phyloP scores from a whole-genome alignment of 2,329 filamentous ascomycete species.

The Neonectria hederae region DNA sequence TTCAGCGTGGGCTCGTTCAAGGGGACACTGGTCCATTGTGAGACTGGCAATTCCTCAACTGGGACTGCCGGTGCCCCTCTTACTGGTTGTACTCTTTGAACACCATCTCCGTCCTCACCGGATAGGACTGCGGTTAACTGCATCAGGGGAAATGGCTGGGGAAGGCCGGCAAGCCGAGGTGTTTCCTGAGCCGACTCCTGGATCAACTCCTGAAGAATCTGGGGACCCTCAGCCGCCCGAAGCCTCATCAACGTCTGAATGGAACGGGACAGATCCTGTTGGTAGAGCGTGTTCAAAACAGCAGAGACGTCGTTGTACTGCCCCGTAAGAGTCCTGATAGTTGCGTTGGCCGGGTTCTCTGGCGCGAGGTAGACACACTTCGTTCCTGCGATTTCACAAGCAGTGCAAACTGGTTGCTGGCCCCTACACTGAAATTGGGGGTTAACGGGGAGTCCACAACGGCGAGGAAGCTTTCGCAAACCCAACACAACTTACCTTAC shows the following conservation, averaged over 20 bases:
- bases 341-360: background rate
- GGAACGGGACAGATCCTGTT: background rate
- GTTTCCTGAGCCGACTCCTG: background rate
- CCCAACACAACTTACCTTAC: background rate
- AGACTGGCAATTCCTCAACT: conserved; percentile 16
- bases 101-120: background rate
- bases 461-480: too few relatives aligned
- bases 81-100: background rate
- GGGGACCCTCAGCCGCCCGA: background rate
- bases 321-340: background rate
- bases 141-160: background rate
- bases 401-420: background rate
- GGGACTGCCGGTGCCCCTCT: background rate
- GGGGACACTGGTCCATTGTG: conserved; percentile 33
- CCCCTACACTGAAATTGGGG: background rate
- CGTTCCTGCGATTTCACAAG: background rate
- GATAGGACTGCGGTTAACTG: background rate
- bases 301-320: background rate
- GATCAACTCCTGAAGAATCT: background rate
- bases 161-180: background rate
- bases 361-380: background rate
- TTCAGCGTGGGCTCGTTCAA: conserved; percentile 28
- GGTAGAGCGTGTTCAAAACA: background rate
- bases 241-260: background rate
- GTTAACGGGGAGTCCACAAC: too few relatives aligned